Conservation (phyloP, 139 green algal genomes). For the Picochlorum sp. region DNA sequence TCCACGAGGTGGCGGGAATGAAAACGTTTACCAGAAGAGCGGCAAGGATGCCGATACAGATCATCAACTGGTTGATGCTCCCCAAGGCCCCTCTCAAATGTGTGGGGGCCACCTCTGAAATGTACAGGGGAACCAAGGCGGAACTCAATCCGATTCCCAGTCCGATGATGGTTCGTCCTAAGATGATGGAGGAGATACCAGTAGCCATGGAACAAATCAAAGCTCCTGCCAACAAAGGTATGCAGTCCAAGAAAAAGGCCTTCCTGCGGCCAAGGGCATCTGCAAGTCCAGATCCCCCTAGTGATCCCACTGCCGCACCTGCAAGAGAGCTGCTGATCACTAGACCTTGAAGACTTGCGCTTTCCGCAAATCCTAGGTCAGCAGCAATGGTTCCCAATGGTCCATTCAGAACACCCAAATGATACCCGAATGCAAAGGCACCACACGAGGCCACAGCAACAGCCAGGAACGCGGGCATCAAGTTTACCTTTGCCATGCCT, state of each 20-base stretch:
- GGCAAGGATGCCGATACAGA: conserved; percentile 90
- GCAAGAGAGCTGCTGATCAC: conserved; percentile 74
- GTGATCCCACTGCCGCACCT: conserved; percentile 60
- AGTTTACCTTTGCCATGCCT: background rate
- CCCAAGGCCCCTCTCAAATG: conserved; percentile 73
- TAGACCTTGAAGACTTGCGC: conserved; percentile 59
- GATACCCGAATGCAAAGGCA: conserved; percentile 77
- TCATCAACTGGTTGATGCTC: conserved; percentile 91
- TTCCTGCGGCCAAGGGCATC: conserved; percentile 59
- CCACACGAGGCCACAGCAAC: conserved; percentile 56
- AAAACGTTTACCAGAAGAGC: conserved; percentile 81
- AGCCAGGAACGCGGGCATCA: background rate
- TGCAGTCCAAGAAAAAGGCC: conserved; percentile 54
- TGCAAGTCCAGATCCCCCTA: conserved; percentile 58
- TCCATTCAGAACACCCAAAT: conserved; percentile 83
- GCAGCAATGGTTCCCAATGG: conserved; percentile 68
- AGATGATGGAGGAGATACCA: conserved; percentile 51
- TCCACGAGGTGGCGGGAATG: conserved; percentile 61
- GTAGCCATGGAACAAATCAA: conserved; percentile 56
- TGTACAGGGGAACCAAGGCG: conserved; percentile 74
- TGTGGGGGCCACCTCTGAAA: conserved; percentile 46
- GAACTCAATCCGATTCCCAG: conserved; percentile 87
- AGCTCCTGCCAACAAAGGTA: conserved; percentile 64
- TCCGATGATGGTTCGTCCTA: conserved; percentile 71
- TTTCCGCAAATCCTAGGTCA: conserved; percentile 67